Conservation (phyloP, 2,329 filamentous ascomycete species). For the Clarireedia monteithiana region DNA sequence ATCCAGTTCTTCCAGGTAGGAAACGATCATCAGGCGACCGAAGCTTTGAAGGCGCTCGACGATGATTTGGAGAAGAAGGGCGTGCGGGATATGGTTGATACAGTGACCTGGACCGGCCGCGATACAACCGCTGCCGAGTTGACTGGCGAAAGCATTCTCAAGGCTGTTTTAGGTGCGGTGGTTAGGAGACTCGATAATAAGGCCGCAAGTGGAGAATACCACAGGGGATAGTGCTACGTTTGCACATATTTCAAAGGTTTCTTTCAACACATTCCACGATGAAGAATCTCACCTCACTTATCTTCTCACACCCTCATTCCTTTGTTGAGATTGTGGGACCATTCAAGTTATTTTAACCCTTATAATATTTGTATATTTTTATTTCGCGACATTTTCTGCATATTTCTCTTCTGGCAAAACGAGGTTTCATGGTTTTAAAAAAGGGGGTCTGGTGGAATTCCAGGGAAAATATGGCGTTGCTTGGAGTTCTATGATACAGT, state of each 20-base stretch:
- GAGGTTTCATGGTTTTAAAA: background rate
- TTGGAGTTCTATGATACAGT: background rate
- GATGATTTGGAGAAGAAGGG: slow-evolving; percentile 55
- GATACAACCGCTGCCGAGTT: slow-evolving; percentile 34
- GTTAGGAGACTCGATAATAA: slow-evolving; percentile 52
- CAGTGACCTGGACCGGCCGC: slow-evolving; percentile 61
- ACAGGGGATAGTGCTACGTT: background rate
- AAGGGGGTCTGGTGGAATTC: background rate
- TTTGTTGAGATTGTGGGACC: background rate
- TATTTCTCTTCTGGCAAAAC: background rate
- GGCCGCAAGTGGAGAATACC: background rate
- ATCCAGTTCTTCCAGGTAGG: slow-evolving; percentile 97
- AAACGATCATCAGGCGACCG: slow-evolving; percentile 54
- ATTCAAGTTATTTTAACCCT: background rate
- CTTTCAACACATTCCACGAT: too few species aligned
- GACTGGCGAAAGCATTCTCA: slow-evolving; percentile 66
- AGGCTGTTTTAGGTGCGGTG: slow-evolving; percentile 73
- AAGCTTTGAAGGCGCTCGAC: slow-evolving; percentile 65
- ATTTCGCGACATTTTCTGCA: background rate
- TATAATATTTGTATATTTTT: background rate
- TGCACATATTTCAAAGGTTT: too few species aligned
- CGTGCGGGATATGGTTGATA: slow-evolving; percentile 86
- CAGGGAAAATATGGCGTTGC: background rate
- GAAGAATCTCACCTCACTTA: background rate
- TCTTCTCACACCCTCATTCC: background rate